Conservation (phyloP, 2,329 filamentous ascomycete genomes). For the Penicillium oxalicum region DNA sequence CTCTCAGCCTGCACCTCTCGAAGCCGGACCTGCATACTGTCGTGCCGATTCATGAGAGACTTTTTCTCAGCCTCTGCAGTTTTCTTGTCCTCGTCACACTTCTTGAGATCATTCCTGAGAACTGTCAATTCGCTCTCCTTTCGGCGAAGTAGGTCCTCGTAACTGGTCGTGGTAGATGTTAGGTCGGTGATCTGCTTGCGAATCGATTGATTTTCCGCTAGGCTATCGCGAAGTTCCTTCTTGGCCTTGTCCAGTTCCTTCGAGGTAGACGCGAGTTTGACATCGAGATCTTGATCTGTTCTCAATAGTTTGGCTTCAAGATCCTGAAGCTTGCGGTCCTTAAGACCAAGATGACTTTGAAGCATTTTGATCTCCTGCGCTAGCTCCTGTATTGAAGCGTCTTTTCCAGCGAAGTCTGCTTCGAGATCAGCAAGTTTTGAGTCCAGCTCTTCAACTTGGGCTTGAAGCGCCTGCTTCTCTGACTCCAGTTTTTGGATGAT, state of each 20-base stretch:
- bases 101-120: constrained; percentile 76
- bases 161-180: constrained; percentile 86
- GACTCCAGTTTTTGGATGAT: constrained; percentile 81
- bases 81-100: constrained; percentile 72
- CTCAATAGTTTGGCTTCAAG: constrained; percentile 77
- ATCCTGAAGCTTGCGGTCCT: constrained; percentile 84
- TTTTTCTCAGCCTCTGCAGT: constrained; percentile 73
- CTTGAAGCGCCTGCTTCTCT: constrained; percentile 71
- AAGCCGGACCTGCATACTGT: constrained; percentile 67
- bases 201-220: constrained; percentile 73
- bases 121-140: constrained; percentile 92
- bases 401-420: constrained; percentile 64
- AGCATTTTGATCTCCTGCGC: constrained; percentile 84
- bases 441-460: constrained; percentile 64
- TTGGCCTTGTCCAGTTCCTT: constrained; percentile 74
- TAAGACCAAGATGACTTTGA: constrained; percentile 79
- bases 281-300: constrained; percentile 79
- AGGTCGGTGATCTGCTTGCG: constrained; percentile 81
- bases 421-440: constrained; percentile 64
- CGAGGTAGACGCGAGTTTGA: constrained; percentile 70
- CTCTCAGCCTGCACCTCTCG: constrained; percentile 83
- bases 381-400: constrained; percentile 68
- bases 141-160: constrained; percentile 84
- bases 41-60: constrained; percentile 66
- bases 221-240: constrained; percentile 67